Evolutionary conservation across 768 basidiomycete genomes (phyloP), one percentile per base, ranked within the genome.

Genomic region (Clitopilus passeckerianus): DNA sequence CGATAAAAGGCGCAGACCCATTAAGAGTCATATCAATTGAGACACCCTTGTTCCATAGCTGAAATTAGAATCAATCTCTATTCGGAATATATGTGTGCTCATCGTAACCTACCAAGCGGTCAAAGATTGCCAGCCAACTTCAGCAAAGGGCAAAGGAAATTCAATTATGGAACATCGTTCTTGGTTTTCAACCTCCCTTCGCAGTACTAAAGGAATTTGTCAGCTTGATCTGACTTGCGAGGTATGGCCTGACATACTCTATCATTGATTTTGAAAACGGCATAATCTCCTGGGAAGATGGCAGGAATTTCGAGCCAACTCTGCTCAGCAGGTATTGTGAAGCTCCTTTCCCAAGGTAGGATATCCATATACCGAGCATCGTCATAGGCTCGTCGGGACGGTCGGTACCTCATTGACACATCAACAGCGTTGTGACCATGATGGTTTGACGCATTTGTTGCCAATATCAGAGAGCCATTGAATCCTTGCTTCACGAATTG

Each of bases 11-110:
- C 24, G 93, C 86, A 5, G 87, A 86, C 7, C 95, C 95, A 57
- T 88, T 89, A 53, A 97, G 80, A 57, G 93, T 81, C 57, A 95
- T 82, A 1, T 87, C 85, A 1, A 90, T 92, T 5, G 86, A 86
- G 43, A 95, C 89, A 10, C 95, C 95, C 18, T 89, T 93, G 65
- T 95, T 93, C 91, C 89, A 56, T 90, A 90, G 68, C 90, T 92
- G 60, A 22, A 53, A 57, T 34, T 37, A 5, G 4, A 50, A n/a
- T 10, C 30, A 27, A 14, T 30, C 3, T n/a, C n/a, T n/a, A n/a
- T n/a, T n/a, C n/a, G n/a, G n/a, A n/a, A n/a, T n/a, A n/a, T n/a
- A n/a, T n/a, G n/a, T n/a, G n/a, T n/a, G n/a, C n/a, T n/a, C n/a
- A n/a, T n/a, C n/a, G n/a, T n/a, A n/a, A n/a, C 27, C 77, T 64